Conservation (phyloP, 768 basidiomycete species). For the Suillus fuscotomentosus region DNA sequence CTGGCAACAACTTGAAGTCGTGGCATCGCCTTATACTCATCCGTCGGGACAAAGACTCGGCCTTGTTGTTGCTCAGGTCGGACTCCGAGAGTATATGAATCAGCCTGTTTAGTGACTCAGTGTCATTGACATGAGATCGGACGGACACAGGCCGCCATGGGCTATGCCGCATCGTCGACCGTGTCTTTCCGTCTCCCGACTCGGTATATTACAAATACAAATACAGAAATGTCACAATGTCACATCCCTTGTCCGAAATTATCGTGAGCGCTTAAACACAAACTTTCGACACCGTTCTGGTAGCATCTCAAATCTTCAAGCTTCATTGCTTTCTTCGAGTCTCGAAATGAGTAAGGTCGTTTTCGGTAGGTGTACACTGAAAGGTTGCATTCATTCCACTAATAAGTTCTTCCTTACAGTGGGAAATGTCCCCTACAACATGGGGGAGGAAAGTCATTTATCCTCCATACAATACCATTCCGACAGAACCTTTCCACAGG, state of each 20-base stretch:
- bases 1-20: too few relatives aligned
- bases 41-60: too few relatives aligned
- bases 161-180: too few relatives aligned
- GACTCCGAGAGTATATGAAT: too few relatives aligned
- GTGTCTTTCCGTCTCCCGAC: too few relatives aligned
- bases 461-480: conserved; percentile 9
- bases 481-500: conserved; percentile 35
- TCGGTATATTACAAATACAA: too few relatives aligned
- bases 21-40: too few relatives aligned
- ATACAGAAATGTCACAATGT: background rate
- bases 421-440: conserved; percentile 89
- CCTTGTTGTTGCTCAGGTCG: too few relatives aligned
- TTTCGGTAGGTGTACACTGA: conserved; percentile 49
- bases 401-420: conserved; percentile 39
- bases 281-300: background rate
- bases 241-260: background rate
- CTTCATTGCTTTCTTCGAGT: background rate
- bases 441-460: conserved; percentile 59
- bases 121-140: too few relatives aligned
- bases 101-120: too few relatives aligned
- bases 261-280: background rate
- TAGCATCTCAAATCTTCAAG: background rate
- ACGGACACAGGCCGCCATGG: too few relatives aligned
- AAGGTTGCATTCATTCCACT: background rate
- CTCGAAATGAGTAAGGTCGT: conserved; percentile 65